Evolutionary conservation across 2,329 filamentous ascomycete genomes (phyloP), one percentile per base, ranked within the genome.

Genomic region (Aspergillus sclerotialis): DNA sequence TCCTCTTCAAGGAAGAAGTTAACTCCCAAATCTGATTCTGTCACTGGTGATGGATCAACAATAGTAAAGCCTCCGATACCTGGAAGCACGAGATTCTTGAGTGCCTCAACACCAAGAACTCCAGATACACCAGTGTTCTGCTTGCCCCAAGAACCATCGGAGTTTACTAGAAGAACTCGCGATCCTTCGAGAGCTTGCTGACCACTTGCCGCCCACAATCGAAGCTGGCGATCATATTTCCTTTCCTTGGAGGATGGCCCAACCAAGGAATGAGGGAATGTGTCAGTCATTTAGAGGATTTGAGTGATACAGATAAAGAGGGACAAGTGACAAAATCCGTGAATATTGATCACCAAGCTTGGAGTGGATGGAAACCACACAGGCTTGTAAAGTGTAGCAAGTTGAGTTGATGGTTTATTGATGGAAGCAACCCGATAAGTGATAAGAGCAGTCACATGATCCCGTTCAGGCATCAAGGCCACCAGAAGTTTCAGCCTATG

Each of bases 41-140:
- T 70, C n/a, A 98, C 89, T 2, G 73, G 60, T 1, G 79, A 76
- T 5, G 83, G 79, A 52, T 98, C 92, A 33, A 84, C 82, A 42
- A 98, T 94, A 1, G 86, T 93, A 59, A 95, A 98, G 16, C 79
- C 77, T 7, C 92, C 93, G 50, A 96, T 84, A 3, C 89, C 86
- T 37, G 92, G 92, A 7, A 98, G 69, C 3, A 98, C 85, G n/a
- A 98, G 76, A 56, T 98, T 98, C 72, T 98, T 98, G 42, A 98
- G 73, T 0, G 89, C 81, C 63, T 98, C 92, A 9, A 93, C 75
- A 10, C 89, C 92, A 21, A 88, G 84, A 2, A 88, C 84, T 7
- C 90, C 90, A n/a, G 82, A 67, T 2, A 87, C 84, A 3, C 55
- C 46, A 1, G 52, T 53, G 40, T 49, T 54, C 25, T 50, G 45